These are phyloP conservation scores for Gossypium lobatum DNA, from an alignment of 441 rosid species.

Conservation along the genomic window DNA sequence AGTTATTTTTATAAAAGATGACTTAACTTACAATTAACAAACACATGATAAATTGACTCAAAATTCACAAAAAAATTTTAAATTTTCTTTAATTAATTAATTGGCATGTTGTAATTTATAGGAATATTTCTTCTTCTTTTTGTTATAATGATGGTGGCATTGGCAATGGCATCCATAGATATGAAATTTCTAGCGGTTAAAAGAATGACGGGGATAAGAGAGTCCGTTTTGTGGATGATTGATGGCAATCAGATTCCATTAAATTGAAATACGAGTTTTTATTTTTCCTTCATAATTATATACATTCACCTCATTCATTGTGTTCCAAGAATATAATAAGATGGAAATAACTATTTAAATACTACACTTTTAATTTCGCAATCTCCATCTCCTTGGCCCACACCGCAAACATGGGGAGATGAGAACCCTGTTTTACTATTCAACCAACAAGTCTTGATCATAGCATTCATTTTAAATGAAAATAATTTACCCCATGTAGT, in stretches of 20 bases:
- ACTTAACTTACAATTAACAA: no score
- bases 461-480: constrained; percentile 13
- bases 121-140: no score
- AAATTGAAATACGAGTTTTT: not conserved
- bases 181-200: not conserved
- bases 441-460: constrained; percentile 33
- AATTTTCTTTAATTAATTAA: no score
- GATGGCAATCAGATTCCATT: constrained; percentile 1
- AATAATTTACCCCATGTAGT: not conserved
- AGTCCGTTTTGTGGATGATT: not conserved
- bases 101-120: no score
- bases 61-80: no score
- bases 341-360: not conserved
- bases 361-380: not conserved
- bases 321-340: not conserved
- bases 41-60: no score
- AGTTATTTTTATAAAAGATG: no score
- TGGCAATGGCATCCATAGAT: no score
- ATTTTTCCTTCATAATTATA: not conserved
- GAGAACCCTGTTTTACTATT: constrained; percentile 11
- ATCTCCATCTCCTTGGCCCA: not conserved
- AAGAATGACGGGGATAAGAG: not conserved
- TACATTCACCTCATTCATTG: not conserved
- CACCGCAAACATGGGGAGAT: constrained; percentile 11
- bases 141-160: no score